Conservation (phyloP, 202 grass and related monocot genomes). For the Brachypodium distachyon region DNA sequence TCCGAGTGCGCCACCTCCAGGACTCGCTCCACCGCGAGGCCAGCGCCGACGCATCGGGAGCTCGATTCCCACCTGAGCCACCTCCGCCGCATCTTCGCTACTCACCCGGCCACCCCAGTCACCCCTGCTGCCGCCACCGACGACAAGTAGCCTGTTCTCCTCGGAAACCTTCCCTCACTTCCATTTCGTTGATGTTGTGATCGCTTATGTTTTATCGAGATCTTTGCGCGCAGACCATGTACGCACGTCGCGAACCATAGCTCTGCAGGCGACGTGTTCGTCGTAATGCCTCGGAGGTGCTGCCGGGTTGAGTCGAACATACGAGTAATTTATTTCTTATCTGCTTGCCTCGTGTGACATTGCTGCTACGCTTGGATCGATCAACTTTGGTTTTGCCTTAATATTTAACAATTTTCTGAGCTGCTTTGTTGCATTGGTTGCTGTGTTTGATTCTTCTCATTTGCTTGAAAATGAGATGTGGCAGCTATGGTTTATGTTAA, state of each 20-base stretch:
- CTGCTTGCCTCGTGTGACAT: not conserved
- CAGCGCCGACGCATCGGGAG: slow-evolving; percentile 41
- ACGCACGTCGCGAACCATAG: not conserved
- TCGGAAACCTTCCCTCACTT: not conserved
- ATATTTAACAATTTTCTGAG: not conserved
- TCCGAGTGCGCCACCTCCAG: slow-evolving; percentile 52
- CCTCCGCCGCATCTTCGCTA: slow-evolving; percentile 66
- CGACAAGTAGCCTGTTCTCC: not conserved
- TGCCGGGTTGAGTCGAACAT: not conserved
- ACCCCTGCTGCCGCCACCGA: not conserved
- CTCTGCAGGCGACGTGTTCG: slow-evolving; percentile 21
- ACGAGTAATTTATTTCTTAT: not conserved
- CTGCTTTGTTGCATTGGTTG: not conserved
- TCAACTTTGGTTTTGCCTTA: not conserved
- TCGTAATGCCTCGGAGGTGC: slow-evolving; percentile 11
- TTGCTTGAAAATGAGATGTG: not conserved
- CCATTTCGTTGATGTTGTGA: not conserved
- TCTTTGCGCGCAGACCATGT: not conserved
- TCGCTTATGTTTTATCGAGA: not conserved
- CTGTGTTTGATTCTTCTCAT: not conserved
- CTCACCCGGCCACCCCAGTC: slow-evolving; percentile 22
- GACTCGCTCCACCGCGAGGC: slow-evolving; percentile 58
- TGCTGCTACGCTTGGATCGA: not conserved
- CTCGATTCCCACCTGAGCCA: slow-evolving; percentile 72
- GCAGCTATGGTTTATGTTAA: not conserved